Evolutionary conservation across 2,329 filamentous ascomycete species (phyloP), one percentile per base, ranked within the genome.

Genomic region (Paecilomyces sp.): DNA sequence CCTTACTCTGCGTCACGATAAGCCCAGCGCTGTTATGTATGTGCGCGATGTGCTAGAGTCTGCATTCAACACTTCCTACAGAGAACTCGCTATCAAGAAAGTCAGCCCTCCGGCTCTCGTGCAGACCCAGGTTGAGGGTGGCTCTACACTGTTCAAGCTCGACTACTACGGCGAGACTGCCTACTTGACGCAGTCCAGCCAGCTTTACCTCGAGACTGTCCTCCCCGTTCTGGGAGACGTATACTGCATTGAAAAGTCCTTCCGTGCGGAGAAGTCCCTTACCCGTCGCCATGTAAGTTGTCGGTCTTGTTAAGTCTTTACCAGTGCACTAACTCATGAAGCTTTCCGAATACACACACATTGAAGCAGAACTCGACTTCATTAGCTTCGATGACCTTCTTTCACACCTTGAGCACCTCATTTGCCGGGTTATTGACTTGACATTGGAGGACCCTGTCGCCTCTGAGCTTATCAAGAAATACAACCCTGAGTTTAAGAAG

Each of bases 181-280:
- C 61, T 99, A 92, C 80, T 86, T 99, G 63, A 97, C 94, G 3
- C 94, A 99, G 79, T 97, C 92, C 3, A 96, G 91, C 34, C 94
- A 99, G 78, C 86, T 99, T 58, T 99, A 99, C 78, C 89, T 99
- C 61, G 94, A 99, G 82, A 99, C 94, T 33, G 91, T 88, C 65
- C 81, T 99, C 33, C 91, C 93, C 11, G 91, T 89, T 57, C 83
- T 97, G 69, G 94, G 94, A 67, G 91, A 97, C 73, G 92, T 97
- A 57, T 99, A 95, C 84, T 97, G 93, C 74, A 93, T 99, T 70
- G 92, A 96, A 77, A 96, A 96, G 76, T 97, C 93, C 1, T 99
- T 99, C 88, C 92, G 94, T 63, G 94, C 94, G 13, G 94, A 99
- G 78, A 97, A 97, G 80, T 93, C 89, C 6, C 82, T 97, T 60